Evolutionary conservation across 345 rosid species (phyloP).

Genomic region (Eucalyptus melliodora): DNA sequence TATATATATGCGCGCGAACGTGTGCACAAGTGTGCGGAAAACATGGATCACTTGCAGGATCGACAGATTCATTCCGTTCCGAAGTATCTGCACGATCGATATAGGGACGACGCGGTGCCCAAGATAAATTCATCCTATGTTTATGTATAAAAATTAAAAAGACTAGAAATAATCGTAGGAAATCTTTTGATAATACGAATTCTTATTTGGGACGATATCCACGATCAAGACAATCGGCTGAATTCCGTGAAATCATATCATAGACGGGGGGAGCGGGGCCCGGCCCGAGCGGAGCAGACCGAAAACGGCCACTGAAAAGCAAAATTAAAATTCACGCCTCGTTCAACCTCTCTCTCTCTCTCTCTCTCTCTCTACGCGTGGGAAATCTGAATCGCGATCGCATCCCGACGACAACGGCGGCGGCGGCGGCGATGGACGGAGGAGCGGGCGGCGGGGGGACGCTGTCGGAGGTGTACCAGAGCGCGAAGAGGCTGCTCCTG

Average conservation of each 20-base stretch:
- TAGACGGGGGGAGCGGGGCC: not conserved
- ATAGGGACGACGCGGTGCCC: not conserved
- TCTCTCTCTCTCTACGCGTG: not conserved
- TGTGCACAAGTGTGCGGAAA: not conserved
- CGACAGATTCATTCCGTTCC: not conserved
- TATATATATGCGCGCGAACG: fast-evolving
- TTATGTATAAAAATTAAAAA: not conserved
- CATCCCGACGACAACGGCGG: not conserved
- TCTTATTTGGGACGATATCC: too few species aligned
- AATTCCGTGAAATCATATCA: too few species aligned
- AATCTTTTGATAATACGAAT: too few species aligned
- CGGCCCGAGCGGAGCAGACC: not conserved
- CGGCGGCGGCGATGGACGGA: not conserved
- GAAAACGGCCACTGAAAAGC: not conserved
- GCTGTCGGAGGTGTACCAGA: constrained; percentile 55
- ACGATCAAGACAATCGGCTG: too few species aligned
- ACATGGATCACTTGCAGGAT: not conserved
- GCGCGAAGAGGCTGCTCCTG: constrained; percentile 42
- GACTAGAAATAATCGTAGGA: too few species aligned
- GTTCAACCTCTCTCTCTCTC: not conserved
- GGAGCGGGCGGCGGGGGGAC: constrained; percentile 52
- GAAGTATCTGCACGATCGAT: not conserved
- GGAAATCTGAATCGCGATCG: not conserved
- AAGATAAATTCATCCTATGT: not conserved
- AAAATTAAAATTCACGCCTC: not conserved